Conservation (phyloP, 306 rosid genomes). For the Herpetospermum pedunculosum region DNA sequence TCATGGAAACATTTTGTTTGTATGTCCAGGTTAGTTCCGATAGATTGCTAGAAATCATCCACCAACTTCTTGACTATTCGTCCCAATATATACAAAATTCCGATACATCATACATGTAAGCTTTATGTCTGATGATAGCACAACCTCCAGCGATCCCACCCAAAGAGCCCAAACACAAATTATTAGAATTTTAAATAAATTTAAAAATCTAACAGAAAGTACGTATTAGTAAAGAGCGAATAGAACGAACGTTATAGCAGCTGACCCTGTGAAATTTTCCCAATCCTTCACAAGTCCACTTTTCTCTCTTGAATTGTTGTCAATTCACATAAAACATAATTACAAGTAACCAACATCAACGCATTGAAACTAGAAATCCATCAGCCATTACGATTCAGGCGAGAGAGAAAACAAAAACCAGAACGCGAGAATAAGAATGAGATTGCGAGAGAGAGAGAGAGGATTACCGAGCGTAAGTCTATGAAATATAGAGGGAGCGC, state of each 20-base stretch:
- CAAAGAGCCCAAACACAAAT: background rate
- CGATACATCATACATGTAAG: background rate
- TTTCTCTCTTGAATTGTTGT: conserved; percentile 84
- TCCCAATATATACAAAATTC: background rate
- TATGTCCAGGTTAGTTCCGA: background rate
- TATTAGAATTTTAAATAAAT: background rate
- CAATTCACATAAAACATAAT: conserved; percentile 55
- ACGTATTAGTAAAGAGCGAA: background rate
- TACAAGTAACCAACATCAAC: background rate
- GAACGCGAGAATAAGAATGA: background rate
- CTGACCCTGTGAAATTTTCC: background rate
- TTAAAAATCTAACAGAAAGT: background rate
- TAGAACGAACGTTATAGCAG: background rate
- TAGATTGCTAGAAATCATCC: background rate
- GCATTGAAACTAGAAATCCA: background rate
- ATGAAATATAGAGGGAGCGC: background rate
- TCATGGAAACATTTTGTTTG: background rate
- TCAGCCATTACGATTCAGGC: background rate
- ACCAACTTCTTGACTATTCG: background rate
- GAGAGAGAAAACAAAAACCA: background rate
- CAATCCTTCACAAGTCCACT: conserved; percentile 52
- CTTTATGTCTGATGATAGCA: background rate
- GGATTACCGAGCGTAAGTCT: background rate
- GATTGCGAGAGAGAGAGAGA: background rate
- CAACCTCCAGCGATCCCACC: background rate